Evolutionary conservation across 768 basidiomycete genomes (phyloP).

Genomic region (Auriscalpium vulgare): DNA sequence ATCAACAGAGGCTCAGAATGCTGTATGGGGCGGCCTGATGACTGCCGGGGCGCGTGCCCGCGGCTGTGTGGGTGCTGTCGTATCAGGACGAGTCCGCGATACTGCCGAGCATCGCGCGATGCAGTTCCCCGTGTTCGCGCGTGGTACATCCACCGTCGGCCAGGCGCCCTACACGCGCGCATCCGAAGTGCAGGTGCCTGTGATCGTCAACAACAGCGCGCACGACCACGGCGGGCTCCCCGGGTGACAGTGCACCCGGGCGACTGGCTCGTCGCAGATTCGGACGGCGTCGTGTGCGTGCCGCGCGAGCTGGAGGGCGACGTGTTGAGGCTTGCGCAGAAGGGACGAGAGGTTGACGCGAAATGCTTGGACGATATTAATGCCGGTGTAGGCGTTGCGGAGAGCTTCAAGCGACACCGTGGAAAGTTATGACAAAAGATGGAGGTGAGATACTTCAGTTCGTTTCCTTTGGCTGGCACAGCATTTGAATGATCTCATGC

Average conservation of each 20-base stretch:
- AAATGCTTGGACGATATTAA: constrained; percentile 68
- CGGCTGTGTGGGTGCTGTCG: constrained; percentile 64
- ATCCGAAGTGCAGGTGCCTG: constrained; percentile 61
- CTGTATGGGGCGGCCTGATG: constrained; percentile 93
- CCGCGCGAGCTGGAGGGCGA: constrained; percentile 43
- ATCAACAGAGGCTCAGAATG: constrained; percentile 58
- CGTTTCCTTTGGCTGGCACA: too few relatives aligned
- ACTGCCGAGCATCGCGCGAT: constrained; percentile 64
- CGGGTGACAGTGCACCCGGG: constrained; percentile 54
- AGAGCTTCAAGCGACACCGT: constrained; percentile 72
- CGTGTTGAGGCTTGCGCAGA: constrained; percentile 51
- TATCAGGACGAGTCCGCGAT: constrained; percentile 83
- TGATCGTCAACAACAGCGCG: constrained; percentile 35
- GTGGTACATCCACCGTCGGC: constrained; percentile 78
- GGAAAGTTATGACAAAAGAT: constrained; percentile 27
- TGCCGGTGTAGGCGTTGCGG: constrained; percentile 64
- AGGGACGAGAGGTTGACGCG: constrained; percentile 58
- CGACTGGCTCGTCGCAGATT: constrained; percentile 81
- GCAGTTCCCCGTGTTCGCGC: constrained; percentile 75
- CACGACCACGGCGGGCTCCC: constrained; percentile 37
- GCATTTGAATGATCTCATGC: too few relatives aligned
- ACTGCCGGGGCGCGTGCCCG: constrained; percentile 74
- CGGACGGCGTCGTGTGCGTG: constrained; percentile 84
- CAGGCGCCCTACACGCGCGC: constrained; percentile 80
- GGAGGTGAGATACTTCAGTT: too few relatives aligned